Percentiles rank a stretch among this genome's conserved stretches.
phyloP scores from a whole-genome alignment of 345 rosid genomes.

The Boechera stricta region DNA sequence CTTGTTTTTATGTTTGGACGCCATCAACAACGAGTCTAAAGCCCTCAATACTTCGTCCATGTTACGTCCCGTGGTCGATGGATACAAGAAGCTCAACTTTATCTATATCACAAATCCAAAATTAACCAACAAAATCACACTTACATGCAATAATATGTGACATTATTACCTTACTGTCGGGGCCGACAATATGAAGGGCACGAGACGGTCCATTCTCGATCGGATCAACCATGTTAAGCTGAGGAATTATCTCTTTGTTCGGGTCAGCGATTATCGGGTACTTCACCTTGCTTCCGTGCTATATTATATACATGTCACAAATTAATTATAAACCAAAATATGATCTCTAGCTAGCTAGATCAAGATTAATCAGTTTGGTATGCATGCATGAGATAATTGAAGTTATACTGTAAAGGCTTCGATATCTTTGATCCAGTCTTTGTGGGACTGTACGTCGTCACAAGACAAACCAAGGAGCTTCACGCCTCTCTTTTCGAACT shows the following conservation, averaged over 20 bases:
- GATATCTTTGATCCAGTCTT: conserved; percentile 74
- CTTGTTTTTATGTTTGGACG: conserved; percentile 59
- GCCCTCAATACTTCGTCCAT: conserved; percentile 80
- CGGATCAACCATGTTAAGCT: conserved; percentile 86
- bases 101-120: conserved; percentile 44
- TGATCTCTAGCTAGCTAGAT: neutral
- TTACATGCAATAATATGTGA: neutral
- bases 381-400: conserved; percentile 7
- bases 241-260: conserved; percentile 56
- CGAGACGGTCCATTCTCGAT: conserved; percentile 76
- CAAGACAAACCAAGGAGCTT: conserved; percentile 85
- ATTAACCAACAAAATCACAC: neutral
- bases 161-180: conserved; percentile 58
- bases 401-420: conserved; percentile 62
- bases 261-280: conserved; percentile 82
- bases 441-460: conserved; percentile 66
- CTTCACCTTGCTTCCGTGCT: conserved; percentile 66
- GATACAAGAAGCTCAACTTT: conserved; percentile 79
- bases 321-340: neutral
- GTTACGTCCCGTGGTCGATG: conserved; percentile 73
- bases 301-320: neutral
- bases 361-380: neutral
- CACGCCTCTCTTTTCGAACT: conserved; percentile 65
- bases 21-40: conserved; percentile 67
- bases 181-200: conserved; percentile 76